A percentile compares a stretch with the other conserved stretches of the same genome.
These are phyloP conservation scores for Teunomyces gatunensis DNA, from an alignment of 805 yeast genomes.

Conservation along the genomic window DNA sequence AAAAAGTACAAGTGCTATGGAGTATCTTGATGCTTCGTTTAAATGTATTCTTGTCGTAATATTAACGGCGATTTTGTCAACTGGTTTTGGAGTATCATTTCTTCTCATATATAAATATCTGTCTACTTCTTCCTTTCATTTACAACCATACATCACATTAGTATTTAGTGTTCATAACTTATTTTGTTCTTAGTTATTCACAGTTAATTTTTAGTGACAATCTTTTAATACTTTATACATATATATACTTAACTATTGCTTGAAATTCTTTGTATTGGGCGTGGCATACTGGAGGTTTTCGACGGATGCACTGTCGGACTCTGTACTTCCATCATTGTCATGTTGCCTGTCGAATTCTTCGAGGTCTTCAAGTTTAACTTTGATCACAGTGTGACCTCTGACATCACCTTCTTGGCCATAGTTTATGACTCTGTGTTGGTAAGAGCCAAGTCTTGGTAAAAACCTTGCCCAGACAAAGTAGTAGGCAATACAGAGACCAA, in stretches of 20 bases:
- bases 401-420: slow-evolving; percentile 38
- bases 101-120: slow-evolving; percentile 1
- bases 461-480: slow-evolving; percentile 36
- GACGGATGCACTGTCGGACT: not conserved
- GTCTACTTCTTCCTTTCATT: slow-evolving; percentile 4
- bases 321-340: slow-evolving; percentile 12
- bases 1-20: not conserved
- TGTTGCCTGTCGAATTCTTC: slow-evolving; percentile 32
- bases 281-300: not conserved
- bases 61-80: not conserved
- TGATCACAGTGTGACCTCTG: slow-evolving; percentile 37
- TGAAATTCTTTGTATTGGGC: not conserved
- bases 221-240: not conserved
- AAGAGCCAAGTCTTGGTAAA: slow-evolving; percentile 31
- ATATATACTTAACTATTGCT: not conserved
- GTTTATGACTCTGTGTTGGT: slow-evolving; percentile 27
- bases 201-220: not conserved
- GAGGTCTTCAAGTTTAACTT: slow-evolving; percentile 28
- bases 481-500: slow-evolving; percentile 30
- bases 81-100: not conserved
- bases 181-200: slow-evolving; percentile 3
- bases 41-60: not conserved
- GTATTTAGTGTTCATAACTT: slow-evolving; percentile 4
- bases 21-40: not conserved
- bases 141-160: not conserved